These are phyloP conservation scores for Caloboletus inedulis DNA, from an alignment of 1,284 basidiomycete species.

Conservation along the genomic window DNA sequence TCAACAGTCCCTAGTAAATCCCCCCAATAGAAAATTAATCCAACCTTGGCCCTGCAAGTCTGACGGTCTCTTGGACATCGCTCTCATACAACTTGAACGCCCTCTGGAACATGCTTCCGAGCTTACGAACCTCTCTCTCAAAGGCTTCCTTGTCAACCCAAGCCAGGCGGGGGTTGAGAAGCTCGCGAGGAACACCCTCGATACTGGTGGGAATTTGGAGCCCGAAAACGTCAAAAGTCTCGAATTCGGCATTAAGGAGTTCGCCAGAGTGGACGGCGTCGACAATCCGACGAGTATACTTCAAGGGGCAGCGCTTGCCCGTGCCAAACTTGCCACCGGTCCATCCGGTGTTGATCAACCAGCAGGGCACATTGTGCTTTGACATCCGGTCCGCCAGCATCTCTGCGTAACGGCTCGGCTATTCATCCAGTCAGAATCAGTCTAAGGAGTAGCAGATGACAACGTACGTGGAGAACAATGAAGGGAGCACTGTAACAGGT, in stretches of 20 bases:
- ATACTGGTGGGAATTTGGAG: conserved; percentile 79
- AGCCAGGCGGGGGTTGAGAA: conserved; percentile 82
- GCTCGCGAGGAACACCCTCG: conserved; percentile 82
- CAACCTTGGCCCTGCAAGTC: conserved; percentile 67
- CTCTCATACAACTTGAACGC: conserved; percentile 88
- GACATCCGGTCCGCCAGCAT: conserved; percentile 98
- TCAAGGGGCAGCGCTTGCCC: conserved; percentile 92
- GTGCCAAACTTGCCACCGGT: conserved; percentile 91
- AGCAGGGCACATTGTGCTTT: conserved; percentile 89
- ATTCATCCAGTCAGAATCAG: conserved; percentile 8
- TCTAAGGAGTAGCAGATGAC: background rate
- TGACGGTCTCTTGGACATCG: conserved; percentile 77
- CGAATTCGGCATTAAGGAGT: conserved; percentile 83
- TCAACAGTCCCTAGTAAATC: background rate
- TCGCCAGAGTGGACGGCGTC: conserved; percentile 96
- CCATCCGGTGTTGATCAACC: conserved; percentile 99
- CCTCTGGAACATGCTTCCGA: conserved; percentile 90
- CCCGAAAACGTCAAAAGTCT: conserved; percentile 79
- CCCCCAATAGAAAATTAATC: conserved; percentile 15
- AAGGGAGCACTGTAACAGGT: conserved; percentile 99
- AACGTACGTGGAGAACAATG: conserved; percentile 87
- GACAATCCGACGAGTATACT: conserved; percentile 94
- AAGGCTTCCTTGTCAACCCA: conserved; percentile 89
- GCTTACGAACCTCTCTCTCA: conserved; percentile 78
- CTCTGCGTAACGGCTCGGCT: conserved; percentile 92